phyloP scores from a whole-genome alignment of 2,329 filamentous ascomycete genomes.

The Sporothrix variecibatus region DNA sequence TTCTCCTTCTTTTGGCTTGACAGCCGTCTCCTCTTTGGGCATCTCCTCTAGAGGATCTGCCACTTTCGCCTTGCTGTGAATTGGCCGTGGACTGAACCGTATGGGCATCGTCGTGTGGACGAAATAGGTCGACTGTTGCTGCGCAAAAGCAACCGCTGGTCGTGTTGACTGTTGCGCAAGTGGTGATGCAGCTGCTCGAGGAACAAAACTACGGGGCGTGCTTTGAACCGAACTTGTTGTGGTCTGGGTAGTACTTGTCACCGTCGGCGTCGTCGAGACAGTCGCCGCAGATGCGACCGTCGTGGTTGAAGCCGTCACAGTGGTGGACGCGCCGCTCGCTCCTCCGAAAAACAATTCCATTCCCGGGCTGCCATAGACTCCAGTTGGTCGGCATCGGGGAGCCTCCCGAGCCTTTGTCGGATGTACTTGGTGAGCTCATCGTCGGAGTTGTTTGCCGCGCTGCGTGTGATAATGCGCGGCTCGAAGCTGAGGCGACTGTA shows the following conservation, averaged over 20 bases:
- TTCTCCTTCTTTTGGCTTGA: not conserved
- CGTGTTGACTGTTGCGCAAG: not conserved
- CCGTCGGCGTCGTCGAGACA: not conserved
- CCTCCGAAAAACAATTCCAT: constrained; percentile 42
- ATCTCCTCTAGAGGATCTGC: not conserved
- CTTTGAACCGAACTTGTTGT: not conserved
- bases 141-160: not conserved
- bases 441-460: not conserved
- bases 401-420: not conserved
- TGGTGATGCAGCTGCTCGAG: not conserved
- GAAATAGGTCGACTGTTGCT: not conserved
- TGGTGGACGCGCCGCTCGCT: not conserved
- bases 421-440: not conserved
- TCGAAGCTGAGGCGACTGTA: not conserved
- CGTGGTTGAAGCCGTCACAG: constrained; percentile 20
- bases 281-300: no score
- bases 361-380: constrained; percentile 42
- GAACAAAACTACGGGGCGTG: not conserved
- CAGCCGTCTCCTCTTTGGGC: not conserved
- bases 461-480: not conserved
- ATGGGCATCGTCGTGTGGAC: not conserved
- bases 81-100: not conserved
- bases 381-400: constrained; percentile 25
- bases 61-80: not conserved
- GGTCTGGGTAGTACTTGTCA: not conserved